These are phyloP conservation scores for Mallotus nudiflorus DNA, from an alignment of 345 rosid species.

Conservation along the genomic window DNA sequence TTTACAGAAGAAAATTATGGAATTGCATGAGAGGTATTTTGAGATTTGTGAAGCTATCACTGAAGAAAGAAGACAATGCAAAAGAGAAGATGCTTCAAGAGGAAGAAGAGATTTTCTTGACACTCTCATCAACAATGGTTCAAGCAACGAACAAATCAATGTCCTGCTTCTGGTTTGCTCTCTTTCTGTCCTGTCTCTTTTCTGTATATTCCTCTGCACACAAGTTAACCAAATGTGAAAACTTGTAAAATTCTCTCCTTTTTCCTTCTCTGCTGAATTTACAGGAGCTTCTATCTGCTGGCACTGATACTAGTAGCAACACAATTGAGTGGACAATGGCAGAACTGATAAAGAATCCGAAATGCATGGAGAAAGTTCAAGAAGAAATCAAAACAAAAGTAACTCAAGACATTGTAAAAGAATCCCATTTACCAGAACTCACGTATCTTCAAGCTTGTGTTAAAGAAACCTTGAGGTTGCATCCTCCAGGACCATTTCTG, in stretches of 20 bases:
- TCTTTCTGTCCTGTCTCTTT: neutral
- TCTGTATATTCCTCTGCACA: too few species aligned
- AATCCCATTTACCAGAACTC: slow-evolving; percentile 17
- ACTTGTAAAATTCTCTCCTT: too few species aligned
- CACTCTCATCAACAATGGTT: slow-evolving; percentile 32
- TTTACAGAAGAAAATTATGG: slow-evolving; percentile 25
- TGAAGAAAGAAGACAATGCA: slow-evolving; percentile 17
- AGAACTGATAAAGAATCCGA: slow-evolving; percentile 23
- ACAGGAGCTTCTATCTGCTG: slow-evolving; percentile 28
- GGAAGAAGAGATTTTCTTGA: slow-evolving; percentile 31
- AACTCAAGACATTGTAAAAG: slow-evolving; percentile 5
- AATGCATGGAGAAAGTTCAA: slow-evolving; percentile 12
- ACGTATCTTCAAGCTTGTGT: slow-evolving; percentile 28
- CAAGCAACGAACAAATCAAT: slow-evolving; percentile 31
- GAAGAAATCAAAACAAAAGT: slow-evolving; percentile 17
- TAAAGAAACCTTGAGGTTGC: slow-evolving; percentile 29
- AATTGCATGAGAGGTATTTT: slow-evolving; percentile 19
- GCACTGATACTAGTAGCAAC: slow-evolving; percentile 27
- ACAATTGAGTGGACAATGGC: slow-evolving; percentile 33
- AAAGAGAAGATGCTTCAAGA: slow-evolving; percentile 8
- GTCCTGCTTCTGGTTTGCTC: slow-evolving; percentile 28
- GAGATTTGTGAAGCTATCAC: slow-evolving; percentile 20
- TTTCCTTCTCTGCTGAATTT: neutral
- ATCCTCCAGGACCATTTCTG: slow-evolving; percentile 31
- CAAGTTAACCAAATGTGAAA: too few species aligned